Evolutionary conservation across 345 rosid genomes (phyloP).

Genomic region (Dimocarpus longan): DNA sequence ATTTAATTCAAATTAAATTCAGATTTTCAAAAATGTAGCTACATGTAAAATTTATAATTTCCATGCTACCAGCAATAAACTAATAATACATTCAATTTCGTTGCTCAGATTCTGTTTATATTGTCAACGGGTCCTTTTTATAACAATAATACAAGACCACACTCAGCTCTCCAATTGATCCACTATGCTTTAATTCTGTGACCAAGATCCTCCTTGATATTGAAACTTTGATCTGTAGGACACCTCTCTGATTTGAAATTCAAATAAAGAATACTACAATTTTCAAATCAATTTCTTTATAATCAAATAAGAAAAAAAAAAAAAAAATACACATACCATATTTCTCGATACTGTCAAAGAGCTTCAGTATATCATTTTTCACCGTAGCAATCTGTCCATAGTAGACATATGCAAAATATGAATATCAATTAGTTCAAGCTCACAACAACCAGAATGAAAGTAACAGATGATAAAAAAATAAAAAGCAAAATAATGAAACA

Average conservation of each 20-base stretch:
- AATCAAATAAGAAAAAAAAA: slow-evolving; percentile 8
- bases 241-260: not conserved
- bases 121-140: not conserved
- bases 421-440: slow-evolving; percentile 1
- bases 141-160: slow-evolving; percentile 3
- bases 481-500: not conserved
- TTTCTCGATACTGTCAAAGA: slow-evolving; percentile 79
- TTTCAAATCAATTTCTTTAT: not conserved
- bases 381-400: slow-evolving; percentile 62
- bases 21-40: not conserved
- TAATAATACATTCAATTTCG: not conserved
- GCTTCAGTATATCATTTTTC: slow-evolving; percentile 74
- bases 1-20: not conserved
- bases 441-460: slow-evolving; percentile 6
- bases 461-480: not conserved
- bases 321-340: slow-evolving; percentile 56
- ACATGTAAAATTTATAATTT: not conserved
- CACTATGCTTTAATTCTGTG: not conserved
- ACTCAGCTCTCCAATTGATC: not conserved
- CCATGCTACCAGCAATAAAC: not conserved
- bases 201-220: not conserved
- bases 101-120: not conserved
- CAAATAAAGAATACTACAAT: not conserved
- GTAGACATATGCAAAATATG: slow-evolving; percentile 16
- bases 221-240: not conserved